Base-by-base conservation (phyloP, 208 protist species). In the Trypanosoma avium region DNA sequence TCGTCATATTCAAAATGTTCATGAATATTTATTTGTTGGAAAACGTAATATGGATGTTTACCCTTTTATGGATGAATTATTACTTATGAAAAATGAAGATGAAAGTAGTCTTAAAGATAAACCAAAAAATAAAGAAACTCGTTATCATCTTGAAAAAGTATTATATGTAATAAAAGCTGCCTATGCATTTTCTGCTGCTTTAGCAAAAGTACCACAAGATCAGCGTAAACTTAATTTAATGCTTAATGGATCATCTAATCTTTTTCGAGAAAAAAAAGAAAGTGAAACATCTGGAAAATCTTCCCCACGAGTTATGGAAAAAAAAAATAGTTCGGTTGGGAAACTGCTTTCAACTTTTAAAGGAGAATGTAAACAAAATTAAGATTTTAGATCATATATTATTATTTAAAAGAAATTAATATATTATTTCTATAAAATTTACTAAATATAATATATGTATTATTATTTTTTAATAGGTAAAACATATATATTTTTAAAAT, bases 1-100 rank as follows among this genome's bases (percentile, higher is more conserved):
- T 70, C 79, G 88, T 21, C 88, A 94, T 73, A 82, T 94, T 56
- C 88, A 94, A 64, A 90, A 94, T 61, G 85, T 92, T 19, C 81
- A 91, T 70, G 84, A 91, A 70, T 92, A 90, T 58, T 67, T 94
- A 17, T 92, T 94, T 59, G 79, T 94, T 1, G 88, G 85, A 50
- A 82, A 79, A 29, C 78, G 81, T 19, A 70, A 63, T 13, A 74
- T 81, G 77, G 79, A 94, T 27, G 79, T 94, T 38, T 82, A 73
- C 50, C 88, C 88, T 8, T 86, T 92, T 48, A 75, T 92, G 30
- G 69, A 81, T 56, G 81, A 90, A 58, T 72, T 91, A 26, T 61
- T 75, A 21, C 84, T 82, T 72, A 78, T 88, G 70, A 70, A 61
- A n/a, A 56, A 66, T 24, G 83, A 92, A 58, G 72, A 78, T 17